Conservation (phyloP, 2,329 filamentous ascomycete species). For the Lasiodiplodia hormozganensis region DNA sequence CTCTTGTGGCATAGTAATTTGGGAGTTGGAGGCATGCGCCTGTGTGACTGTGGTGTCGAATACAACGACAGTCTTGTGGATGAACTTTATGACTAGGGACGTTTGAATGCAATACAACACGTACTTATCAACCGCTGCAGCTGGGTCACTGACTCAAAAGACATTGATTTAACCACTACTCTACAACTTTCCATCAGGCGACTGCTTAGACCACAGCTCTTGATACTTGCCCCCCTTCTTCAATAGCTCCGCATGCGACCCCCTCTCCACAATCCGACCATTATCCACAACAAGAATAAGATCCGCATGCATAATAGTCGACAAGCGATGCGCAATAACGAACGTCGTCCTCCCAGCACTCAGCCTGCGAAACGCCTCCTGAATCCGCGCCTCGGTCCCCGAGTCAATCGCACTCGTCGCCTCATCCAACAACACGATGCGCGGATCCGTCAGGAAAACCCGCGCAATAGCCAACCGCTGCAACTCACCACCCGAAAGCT, state of each 20-base stretch:
- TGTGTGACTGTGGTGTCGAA: too few relatives aligned
- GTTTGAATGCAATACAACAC: too few relatives aligned
- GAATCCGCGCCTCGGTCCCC: conserved; percentile 60
- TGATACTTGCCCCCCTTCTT: conserved; percentile 68
- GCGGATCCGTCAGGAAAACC: conserved; percentile 70
- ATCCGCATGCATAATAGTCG: conserved; percentile 80
- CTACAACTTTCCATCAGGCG: not conserved
- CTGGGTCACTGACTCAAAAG: too few relatives aligned
- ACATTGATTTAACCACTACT: too few relatives aligned
- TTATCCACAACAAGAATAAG: conserved; percentile 77
- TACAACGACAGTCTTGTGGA: too few relatives aligned
- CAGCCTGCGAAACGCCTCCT: conserved; percentile 65
- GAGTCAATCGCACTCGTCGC: conserved; percentile 73
- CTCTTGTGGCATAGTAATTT: accelerated
- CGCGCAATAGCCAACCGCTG: conserved; percentile 80
- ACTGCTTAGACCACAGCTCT: conserved; percentile 73
- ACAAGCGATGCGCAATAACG: conserved; percentile 80
- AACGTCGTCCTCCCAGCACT: conserved; percentile 72
- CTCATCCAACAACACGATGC: conserved; percentile 75
- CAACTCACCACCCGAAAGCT: conserved; percentile 84
- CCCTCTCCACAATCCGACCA: conserved; percentile 73
- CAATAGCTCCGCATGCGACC: conserved; percentile 77
- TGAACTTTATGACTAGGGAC: too few relatives aligned
- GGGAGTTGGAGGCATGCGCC: too few relatives aligned
- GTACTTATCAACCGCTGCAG: too few relatives aligned